A percentile compares a stretch with the other conserved stretches of the same genome.
Evolutionary conservation across 371 early-diverging fungal genomes (phyloP).

Genomic region (Conidiobolus incongruus): DNA sequence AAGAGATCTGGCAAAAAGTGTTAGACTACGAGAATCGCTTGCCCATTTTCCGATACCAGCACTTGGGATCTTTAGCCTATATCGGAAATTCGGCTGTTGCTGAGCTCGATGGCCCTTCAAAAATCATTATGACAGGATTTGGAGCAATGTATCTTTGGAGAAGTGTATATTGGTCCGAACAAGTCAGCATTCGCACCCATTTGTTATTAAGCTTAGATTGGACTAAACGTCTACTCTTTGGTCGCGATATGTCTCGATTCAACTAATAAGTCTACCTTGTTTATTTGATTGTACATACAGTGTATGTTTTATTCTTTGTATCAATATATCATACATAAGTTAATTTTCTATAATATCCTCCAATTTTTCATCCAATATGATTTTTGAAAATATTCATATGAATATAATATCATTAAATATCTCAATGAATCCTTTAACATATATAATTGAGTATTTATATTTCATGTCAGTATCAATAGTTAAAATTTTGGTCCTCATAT

Average conservation of each 20-base stretch:
- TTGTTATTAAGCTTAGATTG: slow-evolving; percentile 31
- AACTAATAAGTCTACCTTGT: no score
- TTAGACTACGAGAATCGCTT: slow-evolving; percentile 5
- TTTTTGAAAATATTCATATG: no score
- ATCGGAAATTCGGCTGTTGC: slow-evolving; percentile 53
- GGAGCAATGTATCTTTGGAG: slow-evolving; percentile 41
- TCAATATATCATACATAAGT: no score
- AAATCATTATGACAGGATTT: slow-evolving; percentile 25
- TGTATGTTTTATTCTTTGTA: no score
- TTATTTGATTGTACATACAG: no score
- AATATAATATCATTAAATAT: no score
- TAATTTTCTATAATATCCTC: no score
- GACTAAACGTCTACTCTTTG: slow-evolving; percentile 31
- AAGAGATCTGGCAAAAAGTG: slow-evolving; percentile 6
- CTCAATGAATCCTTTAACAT: no score
- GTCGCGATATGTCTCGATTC: slow-evolving; percentile 32
- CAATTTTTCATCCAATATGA: no score
- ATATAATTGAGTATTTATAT: no score
- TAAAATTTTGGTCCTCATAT: no score
- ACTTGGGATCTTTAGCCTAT: slow-evolving; percentile 60
- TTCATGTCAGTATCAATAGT: no score
- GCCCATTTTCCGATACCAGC: slow-evolving; percentile 37
- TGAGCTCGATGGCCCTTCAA: slow-evolving; percentile 16
- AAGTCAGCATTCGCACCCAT: slow-evolving; percentile 21
- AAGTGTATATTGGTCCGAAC: slow-evolving; percentile 35